phyloP scores from a whole-genome alignment of 2,329 filamentous ascomycete genomes.

The Ophiostoma perfectum region DNA sequence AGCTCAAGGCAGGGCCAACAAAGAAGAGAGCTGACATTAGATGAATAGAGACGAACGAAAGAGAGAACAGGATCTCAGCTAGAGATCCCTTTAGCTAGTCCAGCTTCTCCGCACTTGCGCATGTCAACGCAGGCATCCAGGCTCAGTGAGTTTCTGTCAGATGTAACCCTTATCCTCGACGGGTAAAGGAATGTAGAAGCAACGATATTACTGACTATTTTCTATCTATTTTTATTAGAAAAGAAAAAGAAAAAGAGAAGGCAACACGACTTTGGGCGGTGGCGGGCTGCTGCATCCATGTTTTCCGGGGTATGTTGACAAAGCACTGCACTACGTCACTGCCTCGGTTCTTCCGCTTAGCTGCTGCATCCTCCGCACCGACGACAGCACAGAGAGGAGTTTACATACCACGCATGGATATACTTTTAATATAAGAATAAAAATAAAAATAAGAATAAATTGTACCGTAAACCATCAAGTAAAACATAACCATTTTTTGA shows the following conservation, averaged over 20 bases:
- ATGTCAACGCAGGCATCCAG: neutral
- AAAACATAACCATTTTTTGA: no score
- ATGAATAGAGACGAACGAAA: neutral
- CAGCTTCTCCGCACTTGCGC: slow-evolving; percentile 9
- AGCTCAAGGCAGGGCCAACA: neutral
- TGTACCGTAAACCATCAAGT: neutral
- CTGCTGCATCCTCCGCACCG: neutral
- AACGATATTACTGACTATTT: no score
- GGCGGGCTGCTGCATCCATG: no score
- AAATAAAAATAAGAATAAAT: neutral
- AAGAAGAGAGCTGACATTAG: neutral
- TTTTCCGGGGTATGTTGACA: neutral
- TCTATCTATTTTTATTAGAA: no score
- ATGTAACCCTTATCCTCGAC: no score
- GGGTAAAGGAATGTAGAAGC: no score
- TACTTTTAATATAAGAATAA: neutral
- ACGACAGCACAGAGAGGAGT: no score
- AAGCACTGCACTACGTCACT: neutral
- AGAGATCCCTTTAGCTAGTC: neutral
- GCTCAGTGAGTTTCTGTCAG: neutral
- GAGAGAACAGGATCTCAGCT: neutral
- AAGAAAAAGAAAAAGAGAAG: no score
- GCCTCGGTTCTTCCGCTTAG: neutral
- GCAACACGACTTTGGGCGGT: no score
- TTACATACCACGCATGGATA: no score